phyloP scores from a whole-genome alignment of 2,329 filamentous ascomycete species.

The Claviceps sp. region DNA sequence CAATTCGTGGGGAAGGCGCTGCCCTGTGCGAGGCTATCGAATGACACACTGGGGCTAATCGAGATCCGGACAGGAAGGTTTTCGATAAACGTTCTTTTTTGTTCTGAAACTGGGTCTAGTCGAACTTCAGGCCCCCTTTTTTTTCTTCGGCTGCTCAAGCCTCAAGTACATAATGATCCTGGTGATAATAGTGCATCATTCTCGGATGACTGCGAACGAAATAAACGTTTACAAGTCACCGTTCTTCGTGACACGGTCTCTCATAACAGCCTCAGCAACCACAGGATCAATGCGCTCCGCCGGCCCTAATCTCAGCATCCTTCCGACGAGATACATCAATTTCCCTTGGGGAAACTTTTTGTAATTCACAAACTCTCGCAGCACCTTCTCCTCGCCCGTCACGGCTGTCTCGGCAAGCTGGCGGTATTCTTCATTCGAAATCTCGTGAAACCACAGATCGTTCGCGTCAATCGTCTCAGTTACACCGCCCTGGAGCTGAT shows the following conservation, averaged over 20 bases:
- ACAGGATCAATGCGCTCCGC: slow-evolving; percentile 42
- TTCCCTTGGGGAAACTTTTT: slow-evolving; percentile 41
- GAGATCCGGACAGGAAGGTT: not conserved
- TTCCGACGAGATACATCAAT: slow-evolving; percentile 47
- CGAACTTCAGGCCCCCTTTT: not conserved
- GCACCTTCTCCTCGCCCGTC: slow-evolving; percentile 31
- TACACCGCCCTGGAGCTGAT: slow-evolving; percentile 30
- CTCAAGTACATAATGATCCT: too few species aligned
- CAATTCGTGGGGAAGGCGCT: not conserved
- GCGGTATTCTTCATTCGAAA: slow-evolving; percentile 33
- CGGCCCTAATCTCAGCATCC: slow-evolving; percentile 40
- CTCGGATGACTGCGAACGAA: too few species aligned
- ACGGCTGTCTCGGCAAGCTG: slow-evolving; percentile 31
- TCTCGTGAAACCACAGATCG: slow-evolving; percentile 41
- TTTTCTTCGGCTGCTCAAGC: too few species aligned
- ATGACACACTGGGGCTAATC: slow-evolving; percentile 1
- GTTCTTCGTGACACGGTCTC: slow-evolving; percentile 14
- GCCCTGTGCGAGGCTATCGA: not conserved
- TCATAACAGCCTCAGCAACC: slow-evolving; percentile 35
- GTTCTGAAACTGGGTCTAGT: not conserved
- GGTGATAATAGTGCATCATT: too few species aligned
- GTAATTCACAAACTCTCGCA: slow-evolving; percentile 31
- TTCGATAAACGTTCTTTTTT: not conserved
- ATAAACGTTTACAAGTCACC: too few species aligned
- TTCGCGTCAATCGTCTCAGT: slow-evolving; percentile 30